phyloP scores from a whole-genome alignment of 345 rosid species.

The Camelina sativa region DNA sequence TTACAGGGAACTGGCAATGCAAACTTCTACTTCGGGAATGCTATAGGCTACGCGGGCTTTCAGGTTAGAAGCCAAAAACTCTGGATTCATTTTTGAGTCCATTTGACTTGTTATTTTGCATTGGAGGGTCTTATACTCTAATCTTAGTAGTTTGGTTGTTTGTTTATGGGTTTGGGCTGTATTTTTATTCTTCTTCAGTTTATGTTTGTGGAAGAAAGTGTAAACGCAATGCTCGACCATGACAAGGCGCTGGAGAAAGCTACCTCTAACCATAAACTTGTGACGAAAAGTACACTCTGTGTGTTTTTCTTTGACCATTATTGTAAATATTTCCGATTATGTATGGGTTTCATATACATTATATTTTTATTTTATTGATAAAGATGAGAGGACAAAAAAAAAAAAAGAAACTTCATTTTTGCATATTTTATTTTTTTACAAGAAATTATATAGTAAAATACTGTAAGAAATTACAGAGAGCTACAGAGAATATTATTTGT shows the following conservation, averaged over 20 bases:
- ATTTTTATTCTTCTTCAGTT: neutral
- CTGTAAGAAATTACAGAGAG: neutral
- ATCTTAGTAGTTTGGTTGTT: neutral
- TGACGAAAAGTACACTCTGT: neutral
- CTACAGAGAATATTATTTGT: neutral
- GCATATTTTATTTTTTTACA: neutral
- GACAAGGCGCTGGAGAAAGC: slow-evolving; percentile 64
- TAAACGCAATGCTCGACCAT: slow-evolving; percentile 74
- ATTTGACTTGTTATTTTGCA: neutral
- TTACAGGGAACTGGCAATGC: slow-evolving; percentile 96
- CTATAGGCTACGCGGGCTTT: slow-evolving; percentile 80
- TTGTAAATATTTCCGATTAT: neutral
- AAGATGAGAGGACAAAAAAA: neutral
- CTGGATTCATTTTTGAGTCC: neutral
- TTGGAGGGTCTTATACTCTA: neutral
- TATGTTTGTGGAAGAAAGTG: slow-evolving; percentile 69
- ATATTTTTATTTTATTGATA: neutral
- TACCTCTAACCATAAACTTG: neutral
- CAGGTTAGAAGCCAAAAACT: slow-evolving; percentile 54
- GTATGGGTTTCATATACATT: neutral
- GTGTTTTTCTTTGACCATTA: neutral
- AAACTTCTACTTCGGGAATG: slow-evolving; percentile 89
- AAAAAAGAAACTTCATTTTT: too few species aligned
- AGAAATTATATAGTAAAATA: neutral
- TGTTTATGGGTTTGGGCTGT: neutral